Base-by-base conservation (phyloP, 2,329 filamentous ascomycete species). In the Neopestalotiopsis sp. region DNA sequence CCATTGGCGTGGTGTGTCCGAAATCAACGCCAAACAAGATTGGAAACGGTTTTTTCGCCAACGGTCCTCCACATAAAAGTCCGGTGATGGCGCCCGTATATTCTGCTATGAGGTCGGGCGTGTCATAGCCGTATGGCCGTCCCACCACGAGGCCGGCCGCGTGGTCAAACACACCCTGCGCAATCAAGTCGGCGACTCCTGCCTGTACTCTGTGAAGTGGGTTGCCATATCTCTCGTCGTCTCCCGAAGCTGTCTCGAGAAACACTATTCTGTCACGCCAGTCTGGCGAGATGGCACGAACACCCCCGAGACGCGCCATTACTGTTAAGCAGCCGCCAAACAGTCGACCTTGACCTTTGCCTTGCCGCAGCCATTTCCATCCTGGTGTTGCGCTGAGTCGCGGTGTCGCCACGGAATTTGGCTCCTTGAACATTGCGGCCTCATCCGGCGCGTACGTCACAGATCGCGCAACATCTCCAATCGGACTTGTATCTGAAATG, bases 291-390 rank as follows among this genome's bases (percentile, higher is more conserved):
- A 83, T 75, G 1, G 71, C 70, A 1, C 69, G 74, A 12, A 84
- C 73, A 1, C 78, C 82, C 1, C 73, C 71, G 7, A 84, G 68
- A 1, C 82, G 81, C 5, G 76, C 78, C 59, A 82, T 77, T n/a
- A 82, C 79, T 0, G 80, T 80, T 17, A 84, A 73, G 45, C 81
- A 83, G 2, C 80, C 82, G 24, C 82, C 82, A 56, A 84, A 84
- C 75, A 76, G 82, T 45, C 80, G 82, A 1, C 86, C 87, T 7
- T 83, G 70, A 0, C 76, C 77, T 59, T 73, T 76, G 0, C 80
- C 81, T 0, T 40, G 66, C 2, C 81, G 76, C 14, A 84, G 67
- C 82, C 82, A 83, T 12, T 49, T 73, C 81, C 81, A 83, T 0
- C 70, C 70, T 1, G 75, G 70, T 5, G 74, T 76, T 0, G 77